These are phyloP conservation scores for Rosa rugosa DNA, from an alignment of 306 rosid species.

Conservation along the genomic window DNA sequence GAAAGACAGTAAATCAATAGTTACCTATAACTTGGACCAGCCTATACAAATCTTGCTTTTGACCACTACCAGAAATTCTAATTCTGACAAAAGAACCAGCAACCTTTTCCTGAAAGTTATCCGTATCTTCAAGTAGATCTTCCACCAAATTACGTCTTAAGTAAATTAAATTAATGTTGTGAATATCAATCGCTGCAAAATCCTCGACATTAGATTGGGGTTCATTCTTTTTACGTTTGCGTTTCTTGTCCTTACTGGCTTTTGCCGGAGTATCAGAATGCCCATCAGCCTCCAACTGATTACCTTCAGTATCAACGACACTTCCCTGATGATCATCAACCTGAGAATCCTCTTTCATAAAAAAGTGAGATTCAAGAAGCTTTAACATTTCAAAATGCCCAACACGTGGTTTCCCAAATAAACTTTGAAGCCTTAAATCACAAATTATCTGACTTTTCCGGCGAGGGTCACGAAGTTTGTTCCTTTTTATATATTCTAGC, in stretches of 20 bases:
- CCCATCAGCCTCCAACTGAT: constrained; percentile 83
- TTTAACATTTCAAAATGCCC: constrained; percentile 99
- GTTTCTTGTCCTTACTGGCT: constrained; percentile 75
- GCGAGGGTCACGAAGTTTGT: constrained; percentile 95
- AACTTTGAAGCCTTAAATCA: constrained; percentile 80
- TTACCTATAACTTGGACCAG: constrained; percentile 98
- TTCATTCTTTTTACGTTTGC: constrained; percentile 78
- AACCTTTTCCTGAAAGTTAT: constrained; percentile 69
- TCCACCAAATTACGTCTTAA: constrained; percentile 91
- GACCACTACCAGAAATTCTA: constrained; percentile 94
- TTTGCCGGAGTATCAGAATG: constrained; percentile 48
- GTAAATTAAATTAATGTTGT: constrained; percentile 88
- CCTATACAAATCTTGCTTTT: constrained; percentile 98
- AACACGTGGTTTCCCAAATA: constrained; percentile 97
- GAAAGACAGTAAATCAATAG: constrained; percentile 25
- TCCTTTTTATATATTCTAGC: constrained; percentile 91
- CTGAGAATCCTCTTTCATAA: constrained; percentile 75
- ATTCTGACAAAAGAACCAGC: constrained; percentile 93
- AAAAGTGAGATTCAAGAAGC: constrained; percentile 96
- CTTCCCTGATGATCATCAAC: constrained; percentile 81
- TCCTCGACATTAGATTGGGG: constrained; percentile 83
- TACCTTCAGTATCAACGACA: constrained; percentile 80
- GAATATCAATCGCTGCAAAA: constrained; percentile 92
- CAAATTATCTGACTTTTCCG: constrained; percentile 92
- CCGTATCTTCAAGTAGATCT: constrained; percentile 79